Conservation (phyloP, 140 eudicot genomes). For the Ambrosia hybrid region DNA sequence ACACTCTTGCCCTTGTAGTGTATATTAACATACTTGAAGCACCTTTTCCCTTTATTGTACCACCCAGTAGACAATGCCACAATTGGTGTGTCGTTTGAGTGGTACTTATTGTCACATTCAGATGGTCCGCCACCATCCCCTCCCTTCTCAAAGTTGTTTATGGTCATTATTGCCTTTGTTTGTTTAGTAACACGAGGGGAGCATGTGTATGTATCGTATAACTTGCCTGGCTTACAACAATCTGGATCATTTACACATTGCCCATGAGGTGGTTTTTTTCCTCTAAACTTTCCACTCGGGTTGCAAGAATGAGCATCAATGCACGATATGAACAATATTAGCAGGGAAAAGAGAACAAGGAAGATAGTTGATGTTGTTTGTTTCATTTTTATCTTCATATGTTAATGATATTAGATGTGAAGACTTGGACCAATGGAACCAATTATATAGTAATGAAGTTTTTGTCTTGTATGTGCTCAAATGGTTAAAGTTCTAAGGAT, state of each 20-base stretch:
- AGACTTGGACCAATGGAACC: not conserved
- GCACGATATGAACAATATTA: conserved; percentile 7
- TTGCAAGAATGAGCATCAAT: conserved; percentile 45
- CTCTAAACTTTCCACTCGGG: conserved; percentile 54
- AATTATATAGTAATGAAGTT: conserved; percentile 8
- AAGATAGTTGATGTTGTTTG: not conserved
- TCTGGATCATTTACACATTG: conserved; percentile 55
- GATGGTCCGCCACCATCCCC: conserved; percentile 76
- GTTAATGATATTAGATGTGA: conserved; percentile 4
- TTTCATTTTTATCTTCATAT: conserved; percentile 5
- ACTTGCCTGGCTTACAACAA: conserved; percentile 53
- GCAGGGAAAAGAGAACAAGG: conserved; percentile 6
- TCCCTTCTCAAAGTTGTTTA: conserved; percentile 60
- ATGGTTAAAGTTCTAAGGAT: conserved; percentile 1
- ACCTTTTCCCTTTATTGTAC: conserved; percentile 48
- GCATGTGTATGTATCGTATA: conserved; percentile 54
- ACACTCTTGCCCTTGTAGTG: conserved; percentile 50
- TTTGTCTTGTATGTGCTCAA: conserved; percentile 13
- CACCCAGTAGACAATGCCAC: conserved; percentile 76
- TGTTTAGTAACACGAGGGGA: conserved; percentile 45
- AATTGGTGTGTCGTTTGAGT: conserved; percentile 47
- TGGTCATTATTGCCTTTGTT: conserved; percentile 56
- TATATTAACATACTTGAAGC: conserved; percentile 35
- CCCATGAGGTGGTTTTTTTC: conserved; percentile 59
- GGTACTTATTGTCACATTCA: conserved; percentile 58